Evolutionary conservation across 78 protist genomes (phyloP).

Genomic region (Emiliania huxleyi): DNA sequence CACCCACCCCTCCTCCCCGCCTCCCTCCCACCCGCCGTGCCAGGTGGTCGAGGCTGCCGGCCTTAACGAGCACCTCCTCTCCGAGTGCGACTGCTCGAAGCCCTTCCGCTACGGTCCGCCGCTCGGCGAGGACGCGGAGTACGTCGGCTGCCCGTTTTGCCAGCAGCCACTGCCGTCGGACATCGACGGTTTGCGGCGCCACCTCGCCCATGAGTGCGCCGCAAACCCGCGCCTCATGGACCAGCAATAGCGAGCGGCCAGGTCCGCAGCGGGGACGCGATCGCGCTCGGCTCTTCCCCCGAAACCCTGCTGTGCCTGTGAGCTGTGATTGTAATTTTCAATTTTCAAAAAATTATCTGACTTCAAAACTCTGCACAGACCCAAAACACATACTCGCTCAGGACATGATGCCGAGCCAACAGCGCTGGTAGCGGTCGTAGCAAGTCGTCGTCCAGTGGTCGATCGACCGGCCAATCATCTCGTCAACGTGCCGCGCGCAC

Average conservation of each 20-base stretch:
- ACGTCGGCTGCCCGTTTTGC: neutral
- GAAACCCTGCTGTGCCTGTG: too few species aligned
- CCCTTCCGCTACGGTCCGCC: neutral
- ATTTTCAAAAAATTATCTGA: too few species aligned
- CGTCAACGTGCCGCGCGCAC: neutral
- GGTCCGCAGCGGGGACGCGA: too few species aligned
- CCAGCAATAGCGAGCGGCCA: too few species aligned
- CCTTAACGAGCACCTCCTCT: slow-evolving; percentile 26
- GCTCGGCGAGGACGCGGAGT: neutral
- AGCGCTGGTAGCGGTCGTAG: neutral
- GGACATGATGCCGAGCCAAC: neutral
- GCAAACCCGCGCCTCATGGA: neutral
- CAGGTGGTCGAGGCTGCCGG: slow-evolving; percentile 14
- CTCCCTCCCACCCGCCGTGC: neutral
- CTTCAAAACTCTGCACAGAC: too few species aligned
- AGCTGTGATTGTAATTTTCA: too few species aligned
- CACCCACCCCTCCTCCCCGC: too few species aligned
- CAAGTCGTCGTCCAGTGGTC: neutral
- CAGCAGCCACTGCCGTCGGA: neutral
- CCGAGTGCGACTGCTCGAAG: slow-evolving; percentile 24
- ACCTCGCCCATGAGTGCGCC: neutral
- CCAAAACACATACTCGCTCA: too few species aligned
- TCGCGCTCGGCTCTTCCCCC: too few species aligned
- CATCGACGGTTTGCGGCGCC: neutral
- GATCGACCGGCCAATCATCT: neutral